Conservation (phyloP, 106 monocot species). For the Agapanthus africanus region DNA sequence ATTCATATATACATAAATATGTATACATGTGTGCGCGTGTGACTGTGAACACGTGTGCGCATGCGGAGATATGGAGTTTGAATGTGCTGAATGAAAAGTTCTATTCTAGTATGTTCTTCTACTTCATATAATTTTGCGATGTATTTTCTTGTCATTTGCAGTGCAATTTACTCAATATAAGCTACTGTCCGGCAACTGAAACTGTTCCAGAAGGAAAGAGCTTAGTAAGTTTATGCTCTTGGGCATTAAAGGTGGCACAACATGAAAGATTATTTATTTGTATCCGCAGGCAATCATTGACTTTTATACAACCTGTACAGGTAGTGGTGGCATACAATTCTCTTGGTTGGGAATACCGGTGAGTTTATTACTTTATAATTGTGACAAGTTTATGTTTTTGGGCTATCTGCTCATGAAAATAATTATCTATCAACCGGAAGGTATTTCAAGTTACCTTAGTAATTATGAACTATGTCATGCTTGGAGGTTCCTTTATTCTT, state of each 20-base stretch:
- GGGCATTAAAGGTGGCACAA: background rate
- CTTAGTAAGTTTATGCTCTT: slow-evolving; percentile 31
- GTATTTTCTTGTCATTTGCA: slow-evolving; percentile 19
- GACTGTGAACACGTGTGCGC: no score
- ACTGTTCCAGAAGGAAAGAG: slow-evolving; percentile 35
- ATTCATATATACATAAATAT: no score
- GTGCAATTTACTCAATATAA: slow-evolving; percentile 75
- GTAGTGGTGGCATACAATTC: slow-evolving; percentile 41
- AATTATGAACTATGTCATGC: background rate
- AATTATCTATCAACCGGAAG: background rate
- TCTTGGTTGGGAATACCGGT: slow-evolving; percentile 56
- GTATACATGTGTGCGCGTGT: no score
- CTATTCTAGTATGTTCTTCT: background rate
- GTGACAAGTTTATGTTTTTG: background rate
- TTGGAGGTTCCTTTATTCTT: no score
- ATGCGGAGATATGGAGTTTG: background rate
- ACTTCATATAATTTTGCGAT: slow-evolving; percentile 8
- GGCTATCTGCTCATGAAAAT: background rate
- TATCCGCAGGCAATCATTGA: background rate
- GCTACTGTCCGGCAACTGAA: slow-evolving; percentile 67
- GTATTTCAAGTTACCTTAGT: background rate
- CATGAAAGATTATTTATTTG: background rate
- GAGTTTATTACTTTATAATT: slow-evolving; percentile 9
- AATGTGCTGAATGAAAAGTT: background rate
- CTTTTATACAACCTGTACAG: slow-evolving; percentile 14